These are phyloP conservation scores for Leccinum subtestaceum DNA, from an alignment of 768 basidiomycete genomes.

Conservation along the genomic window DNA sequence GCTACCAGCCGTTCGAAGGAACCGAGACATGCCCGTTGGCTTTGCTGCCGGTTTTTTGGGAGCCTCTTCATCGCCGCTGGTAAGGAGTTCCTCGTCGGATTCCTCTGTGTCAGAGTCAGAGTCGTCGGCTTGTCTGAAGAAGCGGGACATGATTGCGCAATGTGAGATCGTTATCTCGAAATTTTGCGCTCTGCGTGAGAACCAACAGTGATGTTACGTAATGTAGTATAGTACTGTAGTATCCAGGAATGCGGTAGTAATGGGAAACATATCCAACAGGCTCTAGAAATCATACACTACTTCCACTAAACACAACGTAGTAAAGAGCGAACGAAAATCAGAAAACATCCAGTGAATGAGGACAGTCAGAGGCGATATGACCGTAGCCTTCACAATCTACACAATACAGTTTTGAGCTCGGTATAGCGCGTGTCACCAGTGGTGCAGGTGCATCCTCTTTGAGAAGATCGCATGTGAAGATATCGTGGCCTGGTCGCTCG, in stretches of 20 bases:
- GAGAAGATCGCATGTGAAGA: conserved; percentile 78
- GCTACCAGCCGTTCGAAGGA: conserved; percentile 64
- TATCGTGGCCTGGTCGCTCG: conserved; percentile 81
- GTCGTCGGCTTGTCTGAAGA: conserved; percentile 84
- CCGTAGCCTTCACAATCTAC: conserved; percentile 84
- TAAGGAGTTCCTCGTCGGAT: conserved; percentile 74
- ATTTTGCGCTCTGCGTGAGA: conserved; percentile 20
- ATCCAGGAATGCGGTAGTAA: background rate
- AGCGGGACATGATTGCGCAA: conserved; percentile 66
- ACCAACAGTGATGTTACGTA: conserved; percentile 17
- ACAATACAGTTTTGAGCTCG: conserved; percentile 52
- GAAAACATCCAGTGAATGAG: conserved; percentile 85
- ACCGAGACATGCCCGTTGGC: conserved; percentile 62
- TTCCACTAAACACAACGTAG: conserved; percentile 12
- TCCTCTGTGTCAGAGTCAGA: conserved; percentile 73
- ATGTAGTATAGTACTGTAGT: background rate
- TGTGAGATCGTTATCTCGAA: conserved; percentile 29
- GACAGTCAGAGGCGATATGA: conserved; percentile 74
- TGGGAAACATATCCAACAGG: conserved; percentile 14
- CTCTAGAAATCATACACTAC: conserved; percentile 16
- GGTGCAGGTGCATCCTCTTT: conserved; percentile 47
- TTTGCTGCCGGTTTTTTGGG: conserved; percentile 36
- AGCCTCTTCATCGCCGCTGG: conserved; percentile 66
- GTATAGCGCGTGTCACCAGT: conserved; percentile 17
- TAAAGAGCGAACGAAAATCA: conserved; percentile 33